These are phyloP conservation scores for Pythium aristosporum DNA, from an alignment of 352 stramenopile species.

Conservation along the genomic window DNA sequence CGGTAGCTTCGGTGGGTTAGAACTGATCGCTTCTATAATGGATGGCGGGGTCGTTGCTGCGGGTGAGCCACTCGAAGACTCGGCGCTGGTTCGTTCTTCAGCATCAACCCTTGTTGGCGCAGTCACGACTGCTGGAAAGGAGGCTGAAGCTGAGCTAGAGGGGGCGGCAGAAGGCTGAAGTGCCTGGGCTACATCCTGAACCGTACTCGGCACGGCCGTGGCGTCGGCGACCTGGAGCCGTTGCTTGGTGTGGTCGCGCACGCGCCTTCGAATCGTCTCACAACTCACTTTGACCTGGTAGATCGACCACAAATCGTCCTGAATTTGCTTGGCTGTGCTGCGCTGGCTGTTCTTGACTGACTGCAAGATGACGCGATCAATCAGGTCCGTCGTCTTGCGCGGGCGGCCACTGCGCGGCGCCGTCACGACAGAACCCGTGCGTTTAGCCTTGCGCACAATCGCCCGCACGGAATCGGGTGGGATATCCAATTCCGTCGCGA, in stretches of 20 bases:
- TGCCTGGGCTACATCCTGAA: neutral
- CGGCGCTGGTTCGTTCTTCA: too few species aligned
- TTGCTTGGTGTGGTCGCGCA: constrained; percentile 44
- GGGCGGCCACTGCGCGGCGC: constrained; percentile 57
- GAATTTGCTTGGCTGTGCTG: constrained; percentile 62
- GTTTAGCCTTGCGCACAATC: constrained; percentile 66
- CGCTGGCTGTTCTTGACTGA: constrained; percentile 48
- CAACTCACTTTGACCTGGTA: constrained; percentile 60
- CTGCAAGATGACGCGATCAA: constrained; percentile 70
- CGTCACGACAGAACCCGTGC: constrained; percentile 50
- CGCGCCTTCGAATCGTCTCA: constrained; percentile 58
- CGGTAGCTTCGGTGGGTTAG: neutral
- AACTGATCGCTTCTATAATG: neutral
- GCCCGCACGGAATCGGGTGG: constrained; percentile 57
- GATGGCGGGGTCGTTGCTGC: neutral
- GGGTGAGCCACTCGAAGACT: neutral
- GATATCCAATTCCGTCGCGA: constrained; percentile 53
- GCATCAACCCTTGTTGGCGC: neutral
- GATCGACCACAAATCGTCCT: constrained; percentile 50
- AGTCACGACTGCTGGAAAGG: neutral
- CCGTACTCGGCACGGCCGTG: neutral
- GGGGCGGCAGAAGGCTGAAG: too few species aligned
- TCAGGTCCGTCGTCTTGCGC: constrained; percentile 62
- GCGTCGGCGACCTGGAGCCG: constrained; percentile 17
- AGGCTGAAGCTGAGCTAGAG: too few species aligned